phyloP scores from a whole-genome alignment of 2,329 filamentous ascomycete genomes.

The Aspergillus sp. region DNA sequence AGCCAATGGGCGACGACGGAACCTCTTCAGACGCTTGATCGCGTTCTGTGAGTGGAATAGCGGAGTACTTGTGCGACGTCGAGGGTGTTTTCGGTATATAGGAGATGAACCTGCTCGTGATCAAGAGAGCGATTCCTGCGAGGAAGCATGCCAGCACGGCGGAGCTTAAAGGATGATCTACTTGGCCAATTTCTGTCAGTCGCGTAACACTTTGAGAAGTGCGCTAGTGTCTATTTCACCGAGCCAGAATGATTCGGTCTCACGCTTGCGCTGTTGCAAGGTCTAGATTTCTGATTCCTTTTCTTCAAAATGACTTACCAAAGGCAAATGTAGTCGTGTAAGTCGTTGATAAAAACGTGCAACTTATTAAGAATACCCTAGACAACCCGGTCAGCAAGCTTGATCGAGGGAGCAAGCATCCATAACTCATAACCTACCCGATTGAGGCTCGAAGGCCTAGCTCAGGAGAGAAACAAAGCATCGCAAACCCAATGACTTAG shows the following conservation, averaged over 20 bases:
- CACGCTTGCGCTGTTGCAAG: neutral
- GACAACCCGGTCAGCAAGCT: conserved; percentile 18
- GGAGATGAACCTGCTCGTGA: conserved; percentile 35
- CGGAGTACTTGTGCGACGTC: conserved; percentile 26
- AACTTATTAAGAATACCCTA: conserved; percentile 36
- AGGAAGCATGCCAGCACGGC: conserved; percentile 42
- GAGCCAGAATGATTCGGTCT: no score
- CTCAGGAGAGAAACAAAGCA: conserved; percentile 31
- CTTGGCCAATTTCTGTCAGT: conserved; percentile 15
- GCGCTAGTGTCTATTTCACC: no score
- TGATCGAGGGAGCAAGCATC: neutral
- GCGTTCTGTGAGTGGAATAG: conserved; percentile 29
- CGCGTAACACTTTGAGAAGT: neutral
- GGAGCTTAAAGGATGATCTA: conserved; percentile 50
- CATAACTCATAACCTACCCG: conserved; percentile 25
- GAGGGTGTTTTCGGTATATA: conserved; percentile 22
- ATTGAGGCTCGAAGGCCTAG: conserved; percentile 32
- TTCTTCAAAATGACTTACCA: conserved; percentile 26
- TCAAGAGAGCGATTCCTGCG: conserved; percentile 39
- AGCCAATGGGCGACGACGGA: conserved; percentile 5
- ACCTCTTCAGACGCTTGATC: conserved; percentile 22
- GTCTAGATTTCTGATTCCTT: neutral
- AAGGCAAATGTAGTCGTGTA: conserved; percentile 41
- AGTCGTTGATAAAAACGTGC: conserved; percentile 34
- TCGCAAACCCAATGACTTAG: conserved; percentile 19